Evolutionary conservation across 306 rosid species (phyloP), one percentile per base, ranked within the genome.

Genomic region (Luffa aegyptiaca): DNA sequence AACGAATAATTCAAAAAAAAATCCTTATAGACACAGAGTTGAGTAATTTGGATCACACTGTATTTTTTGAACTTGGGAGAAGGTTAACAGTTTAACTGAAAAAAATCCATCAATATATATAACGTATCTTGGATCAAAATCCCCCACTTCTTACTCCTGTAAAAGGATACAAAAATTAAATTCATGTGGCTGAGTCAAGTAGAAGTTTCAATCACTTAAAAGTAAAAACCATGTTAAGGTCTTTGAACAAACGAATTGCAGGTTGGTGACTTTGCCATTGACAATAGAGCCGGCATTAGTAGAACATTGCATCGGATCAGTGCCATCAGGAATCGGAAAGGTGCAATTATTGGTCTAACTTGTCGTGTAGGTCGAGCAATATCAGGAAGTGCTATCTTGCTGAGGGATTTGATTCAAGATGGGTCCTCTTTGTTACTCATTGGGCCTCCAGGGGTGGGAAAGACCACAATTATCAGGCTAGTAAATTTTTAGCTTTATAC

Each of bases 371-470:
- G 97, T 68, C 84, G 99, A 79, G 99, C 94, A 58, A 89, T 94
- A 84, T 88, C 97, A 3, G 97, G 97, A 69, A 92, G 90, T 88
- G 97, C 95, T 59, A 85, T 81, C 82, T 87, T 94, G 86, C 86
- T 94, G 86, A 87, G 81, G 81, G 97, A 91, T 87, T 90, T 94
- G 90, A 90, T 92, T 84, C 90, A 91, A 82, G 95, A 91, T n/a
- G 97, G 97, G 36, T 82, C 92, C 84, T 94, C 98, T 79, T 86
- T 94, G 87, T 86, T 92, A 87, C 92, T 94, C 71, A 94, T 92
- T 84, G 98, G 97, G 31, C 98, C 98, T 84, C 98, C 97, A 16
- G 98, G 98, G 63, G 97, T 92, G 31, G 97, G 97, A 80, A 94
- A 94, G 88, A 92, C 98, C 81, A 95, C 98, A 45, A 92, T 95